A percentile compares a stretch with the other conserved stretches of the same genome.
phyloP scores from a whole-genome alignment of 306 rosid species.

The Quercus wislizeni region DNA sequence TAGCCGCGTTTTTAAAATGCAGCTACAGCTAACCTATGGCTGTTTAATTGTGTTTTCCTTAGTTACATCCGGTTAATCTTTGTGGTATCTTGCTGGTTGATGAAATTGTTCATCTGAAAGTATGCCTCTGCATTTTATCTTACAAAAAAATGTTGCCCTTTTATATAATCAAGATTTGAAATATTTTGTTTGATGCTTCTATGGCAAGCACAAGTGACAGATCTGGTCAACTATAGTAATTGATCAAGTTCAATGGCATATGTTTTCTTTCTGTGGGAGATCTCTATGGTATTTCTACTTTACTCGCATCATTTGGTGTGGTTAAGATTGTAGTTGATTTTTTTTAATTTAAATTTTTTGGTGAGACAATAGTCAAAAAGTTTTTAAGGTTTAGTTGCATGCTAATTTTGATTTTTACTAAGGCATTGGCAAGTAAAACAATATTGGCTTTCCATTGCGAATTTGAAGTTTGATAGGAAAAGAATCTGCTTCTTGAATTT shows the following conservation, averaged over 20 bases:
- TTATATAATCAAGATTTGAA: neutral
- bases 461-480: neutral
- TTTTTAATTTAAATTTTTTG: neutral
- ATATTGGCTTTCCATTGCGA: neutral
- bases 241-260: neutral
- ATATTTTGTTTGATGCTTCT: neutral
- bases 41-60: too few species aligned
- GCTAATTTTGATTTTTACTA: neutral
- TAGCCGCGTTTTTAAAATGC: too few species aligned
- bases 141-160: neutral
- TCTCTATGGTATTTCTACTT: neutral
- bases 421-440: neutral
- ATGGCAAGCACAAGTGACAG: constrained; percentile 7
- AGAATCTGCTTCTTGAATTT: neutral
- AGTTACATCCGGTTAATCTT: too few species aligned
- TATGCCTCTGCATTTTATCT: neutral
- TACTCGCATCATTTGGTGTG: neutral
- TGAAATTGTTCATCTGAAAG: constrained; percentile 12
- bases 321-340: neutral
- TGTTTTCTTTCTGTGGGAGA: neutral
- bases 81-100: constrained; percentile 3
- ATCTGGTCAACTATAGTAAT: neutral
- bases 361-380: neutral
- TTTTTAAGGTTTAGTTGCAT: neutral
- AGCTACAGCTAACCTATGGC: too few species aligned